These are phyloP conservation scores for Lasiodiplodia theobromae DNA, from an alignment of 2,329 filamentous ascomycete species.

Conservation along the genomic window DNA sequence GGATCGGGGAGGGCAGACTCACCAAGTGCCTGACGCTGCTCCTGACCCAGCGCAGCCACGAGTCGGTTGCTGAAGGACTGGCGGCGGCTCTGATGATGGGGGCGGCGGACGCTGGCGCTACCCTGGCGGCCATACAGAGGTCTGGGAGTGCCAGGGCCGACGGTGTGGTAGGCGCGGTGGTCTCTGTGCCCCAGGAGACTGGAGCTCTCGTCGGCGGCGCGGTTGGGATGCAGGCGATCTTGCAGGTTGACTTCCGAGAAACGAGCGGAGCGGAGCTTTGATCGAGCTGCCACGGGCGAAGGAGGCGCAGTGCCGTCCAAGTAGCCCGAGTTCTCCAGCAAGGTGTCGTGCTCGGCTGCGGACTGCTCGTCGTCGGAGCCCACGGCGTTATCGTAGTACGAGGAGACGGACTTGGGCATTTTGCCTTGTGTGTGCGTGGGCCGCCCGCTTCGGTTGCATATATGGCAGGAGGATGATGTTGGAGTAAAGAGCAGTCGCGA, in stretches of 20 bases:
- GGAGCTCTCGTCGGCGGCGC: slow-evolving; percentile 55
- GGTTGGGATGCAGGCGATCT: slow-evolving; percentile 31
- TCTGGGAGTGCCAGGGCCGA: slow-evolving; percentile 49
- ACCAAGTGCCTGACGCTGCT: slow-evolving; percentile 53
- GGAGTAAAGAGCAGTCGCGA: neutral
- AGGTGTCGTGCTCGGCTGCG: slow-evolving; percentile 9
- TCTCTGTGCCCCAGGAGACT: slow-evolving; percentile 53
- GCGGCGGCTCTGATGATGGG: slow-evolving; percentile 39
- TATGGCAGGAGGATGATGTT: neutral
- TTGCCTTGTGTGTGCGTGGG: slow-evolving; percentile 27
- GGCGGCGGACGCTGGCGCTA: slow-evolving; percentile 34
- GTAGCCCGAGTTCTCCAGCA: slow-evolving; percentile 28
- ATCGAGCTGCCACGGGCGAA: slow-evolving; percentile 39
- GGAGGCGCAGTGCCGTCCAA: slow-evolving; percentile 38
- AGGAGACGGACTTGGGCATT: slow-evolving; percentile 46
- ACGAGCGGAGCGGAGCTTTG: slow-evolving; percentile 37
- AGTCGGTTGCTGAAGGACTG: slow-evolving; percentile 56
- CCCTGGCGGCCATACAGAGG: slow-evolving; percentile 48
- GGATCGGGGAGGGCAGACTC: slow-evolving; percentile 3
- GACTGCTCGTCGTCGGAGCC: slow-evolving; percentile 42
- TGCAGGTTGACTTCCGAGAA: slow-evolving; percentile 45
- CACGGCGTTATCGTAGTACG: slow-evolving; percentile 45
- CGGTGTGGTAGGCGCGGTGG: slow-evolving; percentile 48
- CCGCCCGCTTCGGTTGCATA: neutral
- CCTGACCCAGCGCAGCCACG: slow-evolving; percentile 65